Percentiles rank a stretch among this genome's conserved stretches.
phyloP scores from a whole-genome alignment of 2,329 filamentous ascomycete species.

The Macroventuria anomochaeta region DNA sequence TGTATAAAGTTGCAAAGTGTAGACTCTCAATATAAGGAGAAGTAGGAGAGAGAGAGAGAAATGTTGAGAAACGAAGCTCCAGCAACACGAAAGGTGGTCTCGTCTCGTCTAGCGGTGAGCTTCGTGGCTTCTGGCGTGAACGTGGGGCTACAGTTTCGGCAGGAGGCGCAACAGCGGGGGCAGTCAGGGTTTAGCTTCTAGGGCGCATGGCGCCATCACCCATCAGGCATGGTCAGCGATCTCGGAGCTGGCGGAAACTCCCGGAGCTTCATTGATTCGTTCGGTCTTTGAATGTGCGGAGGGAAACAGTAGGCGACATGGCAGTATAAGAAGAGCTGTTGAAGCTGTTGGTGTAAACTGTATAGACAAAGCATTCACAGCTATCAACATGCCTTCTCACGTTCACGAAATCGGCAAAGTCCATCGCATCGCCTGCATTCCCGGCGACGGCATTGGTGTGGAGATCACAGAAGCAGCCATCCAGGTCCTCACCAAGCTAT shows the following conservation, averaged over 20 bases:
- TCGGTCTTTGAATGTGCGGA: constrained; percentile 19
- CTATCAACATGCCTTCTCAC: constrained; percentile 33
- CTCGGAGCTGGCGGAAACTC: constrained; percentile 4
- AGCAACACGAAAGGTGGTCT: constrained; percentile 15
- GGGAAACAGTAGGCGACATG: constrained; percentile 2
- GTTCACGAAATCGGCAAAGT: constrained; percentile 37
- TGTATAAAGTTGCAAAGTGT: not conserved
- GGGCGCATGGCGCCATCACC: constrained; percentile 5
- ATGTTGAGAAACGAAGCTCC: constrained; percentile 5
- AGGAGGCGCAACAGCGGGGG: constrained; percentile 17
- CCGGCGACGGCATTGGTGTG: constrained; percentile 44
- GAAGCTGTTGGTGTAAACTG: not conserved
- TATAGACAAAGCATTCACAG: not conserved
- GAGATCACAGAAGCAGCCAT: constrained; percentile 40
- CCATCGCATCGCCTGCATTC: constrained; percentile 42
- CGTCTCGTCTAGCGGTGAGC: constrained; percentile 21
- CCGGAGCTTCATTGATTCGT: constrained; percentile 12
- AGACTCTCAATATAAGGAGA: not conserved
- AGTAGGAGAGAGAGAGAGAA: not conserved
- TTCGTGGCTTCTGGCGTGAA: constrained; percentile 19
- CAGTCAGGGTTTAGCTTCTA: constrained; percentile 17
- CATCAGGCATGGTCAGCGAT: constrained; percentile 8
- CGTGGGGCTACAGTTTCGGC: constrained; percentile 17
- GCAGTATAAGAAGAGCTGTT: constrained; percentile 7
- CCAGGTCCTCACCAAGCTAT: constrained; percentile 50